Evolutionary conservation across 2,329 filamentous ascomycete species (phyloP).

Genomic region (Sporothrix phasma): DNA sequence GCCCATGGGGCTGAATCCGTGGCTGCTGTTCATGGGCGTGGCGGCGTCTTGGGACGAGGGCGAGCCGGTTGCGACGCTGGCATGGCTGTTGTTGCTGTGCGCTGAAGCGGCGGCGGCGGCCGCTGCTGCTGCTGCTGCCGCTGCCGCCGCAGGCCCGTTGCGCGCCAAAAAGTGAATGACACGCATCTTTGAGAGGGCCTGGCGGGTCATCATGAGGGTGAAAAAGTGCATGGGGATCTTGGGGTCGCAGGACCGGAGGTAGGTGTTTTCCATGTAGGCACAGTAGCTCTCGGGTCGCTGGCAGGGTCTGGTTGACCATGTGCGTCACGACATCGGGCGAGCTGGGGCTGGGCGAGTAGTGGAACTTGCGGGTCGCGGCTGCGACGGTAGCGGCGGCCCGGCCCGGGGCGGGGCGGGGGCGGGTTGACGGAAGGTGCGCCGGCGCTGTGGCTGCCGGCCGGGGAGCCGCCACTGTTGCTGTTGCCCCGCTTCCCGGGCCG

Average conservation of each 20-base stretch:
- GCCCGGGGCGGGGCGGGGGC: slow-evolving; percentile 21
- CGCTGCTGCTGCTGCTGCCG: not conserved
- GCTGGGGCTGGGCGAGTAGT: slow-evolving; percentile 28
- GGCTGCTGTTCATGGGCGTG: not conserved
- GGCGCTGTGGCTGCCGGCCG: not conserved
- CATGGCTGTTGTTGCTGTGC: not conserved
- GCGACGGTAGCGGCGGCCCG: slow-evolving; percentile 21
- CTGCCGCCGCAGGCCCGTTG: slow-evolving; percentile 16
- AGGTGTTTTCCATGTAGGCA: slow-evolving; percentile 45
- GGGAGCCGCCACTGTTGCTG: not conserved
- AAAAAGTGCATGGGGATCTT: slow-evolving; percentile 51
- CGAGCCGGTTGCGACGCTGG: slow-evolving; percentile 19
- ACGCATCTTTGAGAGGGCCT: slow-evolving; percentile 46
- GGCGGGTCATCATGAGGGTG: slow-evolving; percentile 47
- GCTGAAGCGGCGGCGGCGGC: too few species aligned
- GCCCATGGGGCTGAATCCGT: not conserved
- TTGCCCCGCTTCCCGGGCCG: not conserved
- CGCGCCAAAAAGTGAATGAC: slow-evolving; percentile 43
- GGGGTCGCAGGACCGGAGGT: slow-evolving; percentile 46
- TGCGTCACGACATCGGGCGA: slow-evolving; percentile 37
- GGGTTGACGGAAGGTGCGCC: slow-evolving; percentile 17
- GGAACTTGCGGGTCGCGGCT: slow-evolving; percentile 22
- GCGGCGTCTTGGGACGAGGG: not conserved
- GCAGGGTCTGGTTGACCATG: slow-evolving; percentile 41
- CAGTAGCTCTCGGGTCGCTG: slow-evolving; percentile 45